phyloP scores from a whole-genome alignment of 176 grass and related monocot species.

The Chloris gayana region DNA sequence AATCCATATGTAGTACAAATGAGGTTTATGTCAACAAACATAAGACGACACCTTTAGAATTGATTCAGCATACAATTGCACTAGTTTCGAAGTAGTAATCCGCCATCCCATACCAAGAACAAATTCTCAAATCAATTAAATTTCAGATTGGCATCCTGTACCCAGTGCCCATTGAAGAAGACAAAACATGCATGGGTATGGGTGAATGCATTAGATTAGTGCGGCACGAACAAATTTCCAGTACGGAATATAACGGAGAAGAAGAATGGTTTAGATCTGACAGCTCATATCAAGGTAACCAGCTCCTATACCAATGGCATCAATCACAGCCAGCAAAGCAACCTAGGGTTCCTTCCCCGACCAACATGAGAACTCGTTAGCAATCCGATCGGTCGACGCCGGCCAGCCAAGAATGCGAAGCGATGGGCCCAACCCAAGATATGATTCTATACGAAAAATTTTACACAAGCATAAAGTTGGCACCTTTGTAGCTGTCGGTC shows the following conservation, averaged over 20 bases:
- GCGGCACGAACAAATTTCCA: too few species aligned
- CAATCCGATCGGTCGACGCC: background rate
- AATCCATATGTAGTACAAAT: background rate
- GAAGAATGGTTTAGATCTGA: background rate
- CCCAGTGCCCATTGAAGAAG: too few species aligned
- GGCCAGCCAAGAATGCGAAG: background rate
- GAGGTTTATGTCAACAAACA: background rate
- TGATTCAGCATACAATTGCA: background rate
- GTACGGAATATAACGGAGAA: background rate
- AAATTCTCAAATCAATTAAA: too few species aligned
- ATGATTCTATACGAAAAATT: background rate
- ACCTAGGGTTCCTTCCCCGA: background rate
- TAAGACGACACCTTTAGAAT: background rate
- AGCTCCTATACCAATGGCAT: background rate
- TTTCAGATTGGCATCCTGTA: too few species aligned
- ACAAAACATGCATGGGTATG: too few species aligned
- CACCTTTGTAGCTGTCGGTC: constrained; percentile 24
- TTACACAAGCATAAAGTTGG: background rate
- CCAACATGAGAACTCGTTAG: background rate
- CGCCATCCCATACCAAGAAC: background rate
- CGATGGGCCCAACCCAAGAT: background rate
- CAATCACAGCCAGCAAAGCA: background rate
- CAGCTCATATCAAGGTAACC: background rate
- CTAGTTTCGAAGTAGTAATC: background rate
- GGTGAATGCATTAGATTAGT: too few species aligned